Evolutionary conservation across 2,329 filamentous ascomycete genomes (phyloP), one percentile per base, ranked within the genome.

Genomic region (Colletotrichum sidae): DNA sequence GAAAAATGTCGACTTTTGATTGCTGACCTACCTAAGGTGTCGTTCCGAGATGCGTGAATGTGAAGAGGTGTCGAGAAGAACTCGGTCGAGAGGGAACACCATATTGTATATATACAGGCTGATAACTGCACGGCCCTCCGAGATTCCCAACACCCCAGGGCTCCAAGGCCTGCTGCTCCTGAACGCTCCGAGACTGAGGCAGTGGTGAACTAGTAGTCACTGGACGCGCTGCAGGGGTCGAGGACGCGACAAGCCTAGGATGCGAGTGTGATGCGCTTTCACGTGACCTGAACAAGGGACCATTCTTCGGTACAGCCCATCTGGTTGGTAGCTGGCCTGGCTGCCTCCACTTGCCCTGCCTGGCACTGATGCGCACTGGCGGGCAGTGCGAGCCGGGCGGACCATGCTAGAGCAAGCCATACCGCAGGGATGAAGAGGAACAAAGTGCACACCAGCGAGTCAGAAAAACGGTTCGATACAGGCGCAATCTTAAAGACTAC

Each of bases 21-120:
- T 50, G 34, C 41, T 68, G 69, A 75, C 75, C 70, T 78, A 77
- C 75, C 75, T 76, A 68, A 72, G 72, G 74, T 70, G 69, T 68
- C 68, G 70, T 70, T 58, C 62, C 58, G 47, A 57, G 41, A 57
- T 50, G 67, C 49, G 54, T 45, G 53, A 63, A 52, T 38, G 25
- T 25, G 25, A 25, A 64, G 52, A 56, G 37, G 41, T 52, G 49
- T n/a, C 37, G 17, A 55, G 67, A 64, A 68, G 68, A 59, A 54
- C 42, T 60, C 67, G 58, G 67, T 41, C 25, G 38, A 62, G 49
- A 69, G 42, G 62, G 61, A 67, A 67, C 38, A 41, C 38, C n/a
- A 37, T 34, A 51, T 47, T 50, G 17, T 64, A 56, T 67, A 68
- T 67, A 67, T 67, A 62, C 64, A 55, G 46, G 52, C 46, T 47